phyloP scores from a whole-genome alignment of 345 rosid genomes.

The Ceriops zippeliana region DNA sequence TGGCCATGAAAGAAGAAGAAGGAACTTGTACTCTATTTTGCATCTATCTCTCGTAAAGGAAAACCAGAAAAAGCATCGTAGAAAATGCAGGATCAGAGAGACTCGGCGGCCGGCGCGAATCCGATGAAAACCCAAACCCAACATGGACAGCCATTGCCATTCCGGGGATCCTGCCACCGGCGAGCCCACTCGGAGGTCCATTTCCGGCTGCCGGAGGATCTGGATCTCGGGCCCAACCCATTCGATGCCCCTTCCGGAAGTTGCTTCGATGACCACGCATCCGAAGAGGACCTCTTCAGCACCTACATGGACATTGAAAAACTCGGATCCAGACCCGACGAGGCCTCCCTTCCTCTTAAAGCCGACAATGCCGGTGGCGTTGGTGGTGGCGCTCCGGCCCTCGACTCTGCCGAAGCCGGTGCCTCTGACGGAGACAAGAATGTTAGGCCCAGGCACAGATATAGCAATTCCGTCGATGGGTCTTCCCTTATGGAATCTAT shows the following conservation, averaged over 20 bases:
- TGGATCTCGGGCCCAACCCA: constrained; percentile 22
- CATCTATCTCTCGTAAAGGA: background rate
- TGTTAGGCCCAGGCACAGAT: constrained; percentile 60
- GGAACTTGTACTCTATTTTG: background rate
- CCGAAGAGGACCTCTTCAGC: constrained; percentile 28
- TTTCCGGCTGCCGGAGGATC: constrained; percentile 22
- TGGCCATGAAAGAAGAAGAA: background rate
- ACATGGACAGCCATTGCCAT: constrained; percentile 14
- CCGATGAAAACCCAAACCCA: constrained; percentile 13
- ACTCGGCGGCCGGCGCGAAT: background rate
- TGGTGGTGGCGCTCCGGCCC: background rate
- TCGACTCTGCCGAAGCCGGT: background rate
- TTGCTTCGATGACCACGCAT: constrained; percentile 20
- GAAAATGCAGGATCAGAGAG: constrained; percentile 44
- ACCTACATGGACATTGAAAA: constrained; percentile 31
- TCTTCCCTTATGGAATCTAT: constrained; percentile 48
- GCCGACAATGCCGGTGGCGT: constrained; percentile 32
- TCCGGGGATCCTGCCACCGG: constrained; percentile 28
- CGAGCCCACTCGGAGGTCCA: constrained; percentile 26
- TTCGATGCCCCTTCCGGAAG: constrained; percentile 10
- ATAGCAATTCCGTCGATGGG: constrained; percentile 83
- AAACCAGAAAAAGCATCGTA: background rate
- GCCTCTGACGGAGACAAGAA: background rate
- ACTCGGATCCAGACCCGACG: constrained; percentile 42
- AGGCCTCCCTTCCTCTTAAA: constrained; percentile 18